Conservation (phyloP, 257 asterid genomes). For the Petunia secreta region DNA sequence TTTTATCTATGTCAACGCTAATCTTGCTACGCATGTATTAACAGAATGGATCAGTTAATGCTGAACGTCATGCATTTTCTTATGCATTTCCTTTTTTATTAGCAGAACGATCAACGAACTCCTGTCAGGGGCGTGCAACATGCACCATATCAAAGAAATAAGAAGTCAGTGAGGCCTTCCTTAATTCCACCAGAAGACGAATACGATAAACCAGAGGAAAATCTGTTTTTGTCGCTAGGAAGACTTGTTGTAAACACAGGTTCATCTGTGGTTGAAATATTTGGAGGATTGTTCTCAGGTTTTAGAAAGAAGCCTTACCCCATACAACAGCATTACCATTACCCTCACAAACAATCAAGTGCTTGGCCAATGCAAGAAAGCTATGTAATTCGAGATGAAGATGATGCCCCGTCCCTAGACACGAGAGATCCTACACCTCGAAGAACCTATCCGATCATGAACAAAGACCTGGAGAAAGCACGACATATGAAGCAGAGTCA, state of each 20-base stretch:
- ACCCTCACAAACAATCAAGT: conserved; percentile 25
- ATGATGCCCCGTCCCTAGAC: conserved; percentile 20
- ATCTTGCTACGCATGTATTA: neutral
- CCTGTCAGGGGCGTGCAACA: conserved; percentile 52
- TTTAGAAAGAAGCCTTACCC: conserved; percentile 50
- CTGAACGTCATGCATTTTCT: neutral
- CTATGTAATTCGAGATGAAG: conserved; percentile 28
- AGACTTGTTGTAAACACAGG: conserved; percentile 55
- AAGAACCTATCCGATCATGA: conserved; percentile 20
- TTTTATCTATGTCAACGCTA: neutral
- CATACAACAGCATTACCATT: conserved; percentile 36
- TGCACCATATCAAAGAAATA: conserved; percentile 62
- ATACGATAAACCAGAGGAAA: conserved; percentile 67
- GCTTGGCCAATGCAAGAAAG: conserved; percentile 30
- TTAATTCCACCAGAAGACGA: conserved; percentile 72
- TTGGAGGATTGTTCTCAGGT: conserved; percentile 69
- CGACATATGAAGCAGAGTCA: conserved; percentile 15
- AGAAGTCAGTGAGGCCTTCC: conserved; percentile 67
- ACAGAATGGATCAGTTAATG: neutral
- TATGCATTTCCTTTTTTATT: conserved; percentile 11
- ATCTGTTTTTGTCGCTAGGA: conserved; percentile 65
- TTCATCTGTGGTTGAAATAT: conserved; percentile 62
- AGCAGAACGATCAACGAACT: conserved; percentile 41
- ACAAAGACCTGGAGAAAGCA: conserved; percentile 18
- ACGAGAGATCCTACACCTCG: conserved; percentile 27